Evolutionary conservation across 2,329 filamentous ascomycete genomes (phyloP).

Genomic region (Colletotrichum somersetense): DNA sequence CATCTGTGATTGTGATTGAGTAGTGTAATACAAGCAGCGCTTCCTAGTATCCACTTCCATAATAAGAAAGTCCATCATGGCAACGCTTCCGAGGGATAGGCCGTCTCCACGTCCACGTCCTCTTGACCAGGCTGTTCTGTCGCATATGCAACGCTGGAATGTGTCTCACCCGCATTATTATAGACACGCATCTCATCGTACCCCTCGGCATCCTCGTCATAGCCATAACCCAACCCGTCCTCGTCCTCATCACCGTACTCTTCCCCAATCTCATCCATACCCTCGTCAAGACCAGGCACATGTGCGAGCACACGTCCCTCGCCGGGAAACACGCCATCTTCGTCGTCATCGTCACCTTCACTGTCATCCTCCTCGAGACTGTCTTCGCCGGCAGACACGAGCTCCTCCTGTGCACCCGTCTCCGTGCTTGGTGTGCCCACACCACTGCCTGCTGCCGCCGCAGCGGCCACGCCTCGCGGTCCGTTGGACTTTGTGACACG

Average conservation of each 20-base stretch:
- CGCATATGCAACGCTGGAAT: background rate
- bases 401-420: conserved; percentile 24
- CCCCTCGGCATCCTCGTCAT: conserved; percentile 47
- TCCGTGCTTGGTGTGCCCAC: conserved; percentile 15
- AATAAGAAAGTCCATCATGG: background rate
- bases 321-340: conserved; percentile 43
- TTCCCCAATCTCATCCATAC: conserved; percentile 33
- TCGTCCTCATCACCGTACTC: conserved; percentile 42
- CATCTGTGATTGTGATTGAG: background rate
- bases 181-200: conserved; percentile 46
- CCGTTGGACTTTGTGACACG: conserved; percentile 42
- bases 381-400: conserved; percentile 33
- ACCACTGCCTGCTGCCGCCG: conserved; percentile 16
- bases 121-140: conserved; percentile 5
- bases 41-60: too few relatives aligned
- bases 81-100: conserved; percentile 27
- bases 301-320: conserved; percentile 38
- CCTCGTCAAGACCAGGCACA: conserved; percentile 18
- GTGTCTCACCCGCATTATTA: conserved; percentile 45
- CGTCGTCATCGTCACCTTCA: conserved; percentile 48
- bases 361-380: conserved; percentile 50
- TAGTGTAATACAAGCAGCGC: background rate
- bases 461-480: conserved; percentile 28
- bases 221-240: conserved; percentile 45
- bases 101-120: conserved; percentile 20